A percentile compares a stretch with the other conserved stretches of the same genome.
phyloP scores from a whole-genome alignment of 208 protist genomes.

The Acanthamoeba triangularis region DNA sequence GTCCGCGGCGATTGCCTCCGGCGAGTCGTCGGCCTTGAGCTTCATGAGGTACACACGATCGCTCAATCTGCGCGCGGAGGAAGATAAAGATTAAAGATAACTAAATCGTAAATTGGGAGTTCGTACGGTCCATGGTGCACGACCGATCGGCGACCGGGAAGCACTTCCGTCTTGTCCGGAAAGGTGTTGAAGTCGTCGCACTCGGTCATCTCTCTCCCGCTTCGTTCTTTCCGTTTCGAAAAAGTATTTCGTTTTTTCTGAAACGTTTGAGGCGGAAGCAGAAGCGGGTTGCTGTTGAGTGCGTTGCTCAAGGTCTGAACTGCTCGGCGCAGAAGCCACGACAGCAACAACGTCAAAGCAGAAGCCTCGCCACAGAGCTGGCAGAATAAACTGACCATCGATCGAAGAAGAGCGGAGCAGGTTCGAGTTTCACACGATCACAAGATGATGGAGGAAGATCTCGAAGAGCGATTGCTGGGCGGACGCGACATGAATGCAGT shows the following conservation, averaged over 20 bases:
- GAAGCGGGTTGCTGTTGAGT: background rate
- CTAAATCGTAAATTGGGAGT: background rate
- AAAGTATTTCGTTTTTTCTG: background rate
- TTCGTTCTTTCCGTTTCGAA: background rate
- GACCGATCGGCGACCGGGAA: background rate
- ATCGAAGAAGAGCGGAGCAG: too few species aligned
- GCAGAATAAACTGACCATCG: too few species aligned
- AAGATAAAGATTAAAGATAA: background rate
- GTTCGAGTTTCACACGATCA: background rate
- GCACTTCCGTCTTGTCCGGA: background rate
- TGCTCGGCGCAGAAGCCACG: background rate
- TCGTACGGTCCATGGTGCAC: background rate
- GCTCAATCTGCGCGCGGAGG: background rate
- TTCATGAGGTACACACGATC: background rate
- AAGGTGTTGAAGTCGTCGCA: background rate
- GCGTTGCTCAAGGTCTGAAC: too few species aligned
- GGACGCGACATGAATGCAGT: background rate
- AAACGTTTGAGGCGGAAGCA: background rate
- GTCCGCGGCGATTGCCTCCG: background rate
- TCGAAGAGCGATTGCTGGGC: constrained; percentile 3
- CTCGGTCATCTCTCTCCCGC: background rate
- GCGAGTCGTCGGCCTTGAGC: background rate
- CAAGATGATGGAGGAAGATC: constrained; percentile 48
- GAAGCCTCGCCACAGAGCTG: too few species aligned
- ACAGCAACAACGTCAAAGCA: background rate